phyloP scores from a whole-genome alignment of 2,329 filamentous ascomycete species.

The Alternaria brassicae region DNA sequence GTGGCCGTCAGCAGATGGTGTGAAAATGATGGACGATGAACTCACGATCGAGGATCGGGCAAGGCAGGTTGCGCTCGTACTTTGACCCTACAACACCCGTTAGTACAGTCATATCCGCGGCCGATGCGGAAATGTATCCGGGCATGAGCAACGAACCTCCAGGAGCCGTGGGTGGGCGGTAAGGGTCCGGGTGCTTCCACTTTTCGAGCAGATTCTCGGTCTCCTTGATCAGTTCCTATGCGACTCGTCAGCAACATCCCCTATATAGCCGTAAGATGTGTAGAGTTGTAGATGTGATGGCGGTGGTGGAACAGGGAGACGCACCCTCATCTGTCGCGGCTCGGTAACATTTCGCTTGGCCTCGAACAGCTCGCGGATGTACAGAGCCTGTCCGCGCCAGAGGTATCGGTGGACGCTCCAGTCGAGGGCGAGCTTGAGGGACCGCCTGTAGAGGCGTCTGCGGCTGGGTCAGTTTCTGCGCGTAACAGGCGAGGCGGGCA shows the following conservation, averaged over 20 bases:
- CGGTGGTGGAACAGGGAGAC: constrained; percentile 25
- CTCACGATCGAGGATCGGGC: constrained; percentile 81
- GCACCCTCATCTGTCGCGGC: constrained; percentile 83
- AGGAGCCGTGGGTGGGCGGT: constrained; percentile 85
- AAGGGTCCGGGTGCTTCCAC: constrained; percentile 98
- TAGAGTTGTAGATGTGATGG: neutral
- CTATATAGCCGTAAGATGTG: neutral
- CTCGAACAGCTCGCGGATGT: constrained; percentile 94
- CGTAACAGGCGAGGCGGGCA: constrained; percentile 14
- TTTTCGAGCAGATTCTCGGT: constrained; percentile 86
- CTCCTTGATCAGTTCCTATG: constrained; percentile 80
- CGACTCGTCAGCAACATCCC: constrained; percentile 27
- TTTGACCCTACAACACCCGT: constrained; percentile 74
- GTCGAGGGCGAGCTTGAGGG: constrained; percentile 90
- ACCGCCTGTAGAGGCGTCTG: constrained; percentile 84
- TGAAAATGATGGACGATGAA: constrained; percentile 30
- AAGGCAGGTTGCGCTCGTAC: constrained; percentile 90
- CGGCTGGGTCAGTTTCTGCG: constrained; percentile 37
- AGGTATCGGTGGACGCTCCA: constrained; percentile 93
- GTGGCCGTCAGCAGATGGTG: constrained; percentile 21
- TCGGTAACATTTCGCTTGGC: constrained; percentile 86
- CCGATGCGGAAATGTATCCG: constrained; percentile 33
- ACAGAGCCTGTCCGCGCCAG: constrained; percentile 95
- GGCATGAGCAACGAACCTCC: constrained; percentile 69
- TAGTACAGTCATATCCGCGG: constrained; percentile 30